phyloP scores from a whole-genome alignment of 495 filamentous ascomycete species.

The Melanomma pulvis-pyrius region DNA sequence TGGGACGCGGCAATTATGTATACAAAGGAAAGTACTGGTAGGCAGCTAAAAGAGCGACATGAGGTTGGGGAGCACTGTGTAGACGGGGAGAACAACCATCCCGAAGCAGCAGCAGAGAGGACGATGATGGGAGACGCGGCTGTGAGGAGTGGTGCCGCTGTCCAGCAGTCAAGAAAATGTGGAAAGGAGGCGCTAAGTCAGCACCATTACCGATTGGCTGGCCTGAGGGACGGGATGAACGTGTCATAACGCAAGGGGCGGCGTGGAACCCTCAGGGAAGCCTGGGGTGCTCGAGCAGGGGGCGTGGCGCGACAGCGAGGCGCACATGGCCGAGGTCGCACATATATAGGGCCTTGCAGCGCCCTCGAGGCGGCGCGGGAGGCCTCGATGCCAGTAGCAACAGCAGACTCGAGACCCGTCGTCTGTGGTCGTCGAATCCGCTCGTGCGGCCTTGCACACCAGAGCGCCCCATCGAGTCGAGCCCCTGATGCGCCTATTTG shows the following conservation, averaged over 20 bases:
- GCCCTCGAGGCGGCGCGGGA: background rate
- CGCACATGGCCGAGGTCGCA: background rate
- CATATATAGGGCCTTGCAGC: background rate
- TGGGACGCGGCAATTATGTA: slow-evolving; percentile 30
- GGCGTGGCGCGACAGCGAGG: background rate
- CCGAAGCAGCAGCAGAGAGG: slow-evolving; percentile 27
- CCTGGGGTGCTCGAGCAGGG: background rate
- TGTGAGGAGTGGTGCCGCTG: slow-evolving; percentile 17
- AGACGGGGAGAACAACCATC: slow-evolving; percentile 29
- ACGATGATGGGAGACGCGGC: slow-evolving; percentile 21
- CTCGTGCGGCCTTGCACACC: background rate
- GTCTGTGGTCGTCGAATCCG: background rate
- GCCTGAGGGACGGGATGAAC: background rate
- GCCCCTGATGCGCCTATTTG: background rate
- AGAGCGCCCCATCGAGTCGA: background rate
- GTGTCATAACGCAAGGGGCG: slow-evolving; percentile 14
- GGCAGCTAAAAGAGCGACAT: slow-evolving; percentile 40
- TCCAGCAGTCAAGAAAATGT: slow-evolving; percentile 7
- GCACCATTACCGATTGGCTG: slow-evolving; percentile 12
- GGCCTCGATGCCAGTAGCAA: background rate
- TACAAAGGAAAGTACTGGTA: slow-evolving; percentile 38
- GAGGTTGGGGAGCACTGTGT: slow-evolving; percentile 29
- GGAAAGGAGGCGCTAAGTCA: slow-evolving; percentile 21
- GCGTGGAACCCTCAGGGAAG: slow-evolving; percentile 7
- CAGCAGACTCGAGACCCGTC: background rate